Evolutionary conservation across 345 rosid species (phyloP).

Genomic region (Euphorbia peplus): DNA sequence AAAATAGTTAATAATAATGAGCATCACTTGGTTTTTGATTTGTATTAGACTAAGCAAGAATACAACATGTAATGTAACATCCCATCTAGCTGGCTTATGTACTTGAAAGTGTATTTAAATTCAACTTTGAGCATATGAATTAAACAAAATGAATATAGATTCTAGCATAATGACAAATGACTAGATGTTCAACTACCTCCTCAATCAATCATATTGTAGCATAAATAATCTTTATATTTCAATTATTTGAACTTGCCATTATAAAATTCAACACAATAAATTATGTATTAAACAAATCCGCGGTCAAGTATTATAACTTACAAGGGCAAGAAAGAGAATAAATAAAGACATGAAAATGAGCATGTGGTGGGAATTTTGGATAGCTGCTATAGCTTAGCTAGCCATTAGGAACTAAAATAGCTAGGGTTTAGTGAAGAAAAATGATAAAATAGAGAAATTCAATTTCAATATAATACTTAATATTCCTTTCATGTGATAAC

Average conservation of each 20-base stretch:
- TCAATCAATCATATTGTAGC: slow-evolving; percentile 8
- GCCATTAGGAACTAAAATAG: no score
- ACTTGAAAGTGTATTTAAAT: slow-evolving; percentile 1
- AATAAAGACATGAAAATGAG: background rate
- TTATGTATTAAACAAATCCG: background rate
- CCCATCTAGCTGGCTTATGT: slow-evolving; percentile 1
- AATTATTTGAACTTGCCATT: background rate
- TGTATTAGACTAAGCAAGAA: no score
- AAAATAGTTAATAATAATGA: background rate
- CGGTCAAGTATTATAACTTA: background rate
- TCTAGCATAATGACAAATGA: slow-evolving; percentile 21
- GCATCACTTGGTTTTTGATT: background rate
- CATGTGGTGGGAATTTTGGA: background rate
- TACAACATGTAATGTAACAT: background rate
- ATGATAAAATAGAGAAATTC: no score
- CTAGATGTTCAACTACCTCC: slow-evolving; percentile 25
- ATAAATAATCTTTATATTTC: background rate
- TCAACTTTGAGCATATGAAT: background rate
- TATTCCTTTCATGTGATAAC: background rate
- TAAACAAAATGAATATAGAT: slow-evolving; percentile 5
- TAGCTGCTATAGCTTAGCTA: no score
- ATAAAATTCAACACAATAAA: background rate
- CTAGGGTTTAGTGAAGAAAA: background rate
- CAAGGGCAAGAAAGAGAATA: background rate
- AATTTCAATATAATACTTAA: background rate